Conservation (phyloP, 139 green algal species). For the Pleodorina starrii region DNA sequence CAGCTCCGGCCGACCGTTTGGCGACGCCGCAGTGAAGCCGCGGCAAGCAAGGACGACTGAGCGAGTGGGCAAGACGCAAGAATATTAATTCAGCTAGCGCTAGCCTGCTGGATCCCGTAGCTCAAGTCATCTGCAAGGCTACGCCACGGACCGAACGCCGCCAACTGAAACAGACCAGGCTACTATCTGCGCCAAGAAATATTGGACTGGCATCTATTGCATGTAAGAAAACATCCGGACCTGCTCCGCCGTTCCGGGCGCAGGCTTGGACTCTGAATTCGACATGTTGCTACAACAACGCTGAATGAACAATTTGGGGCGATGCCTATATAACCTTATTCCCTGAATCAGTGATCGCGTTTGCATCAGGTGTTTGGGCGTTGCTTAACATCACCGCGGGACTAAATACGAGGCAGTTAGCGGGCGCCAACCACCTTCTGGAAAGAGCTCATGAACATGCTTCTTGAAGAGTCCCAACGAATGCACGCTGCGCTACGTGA, state of each 20-base stretch:
- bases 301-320: neutral
- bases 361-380: neutral
- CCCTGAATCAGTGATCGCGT: neutral
- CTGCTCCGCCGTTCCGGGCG: conserved; percentile 40
- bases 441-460: neutral
- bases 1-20: neutral
- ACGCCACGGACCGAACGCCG: neutral
- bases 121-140: conserved; percentile 1
- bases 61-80: neutral
- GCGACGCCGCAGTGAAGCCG: no score
- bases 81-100: neutral
- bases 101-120: neutral
- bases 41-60: no score
- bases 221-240: neutral
- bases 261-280: conserved; percentile 31
- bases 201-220: neutral
- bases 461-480: no score
- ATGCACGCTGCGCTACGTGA: no score
- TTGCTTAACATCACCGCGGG: no score
- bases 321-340: neutral
- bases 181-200: neutral
- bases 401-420: neutral
- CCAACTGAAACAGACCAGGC: neutral
- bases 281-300: neutral
- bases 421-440: neutral